Evolutionary conservation across 257 asterid genomes (phyloP), one percentile per base, ranked within the genome.

Genomic region (Penstemon barbatus): DNA sequence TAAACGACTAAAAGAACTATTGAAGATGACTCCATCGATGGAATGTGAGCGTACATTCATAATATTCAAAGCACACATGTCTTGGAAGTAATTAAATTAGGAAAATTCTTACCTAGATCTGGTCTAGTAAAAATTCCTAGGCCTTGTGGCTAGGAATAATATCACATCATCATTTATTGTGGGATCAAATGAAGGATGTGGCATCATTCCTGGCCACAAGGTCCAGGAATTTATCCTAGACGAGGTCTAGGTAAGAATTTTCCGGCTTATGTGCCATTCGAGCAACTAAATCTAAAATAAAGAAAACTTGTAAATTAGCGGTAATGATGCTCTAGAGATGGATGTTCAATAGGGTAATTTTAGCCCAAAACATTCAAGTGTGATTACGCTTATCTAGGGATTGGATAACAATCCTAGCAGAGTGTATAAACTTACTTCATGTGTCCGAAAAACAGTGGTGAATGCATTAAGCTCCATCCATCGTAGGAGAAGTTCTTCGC

Each of bases 391-490:
- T 25, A 25, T 25, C 33, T 25, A 74, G 44, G 19, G 42, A 46
- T 36, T 41, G 18, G 15, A 52, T 65, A 25, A 18, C 54, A 56
- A 39, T 64, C 12, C 5, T 42, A 3, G 5, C 25, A 64, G 61
- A 43, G 43, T 50, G 19, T 40, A 6, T 57, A 40, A 61, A 73
- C 95, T 82, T 77, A 90, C 98, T 86, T 93, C 98, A 67, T 93
- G 98, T 65, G 97, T 90, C 41, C 97, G 85, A 41, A 93, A 90
- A 33, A 90, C 91, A 0, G 91, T 84, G 44, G 98, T 88, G 85
- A 93, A 90, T 11, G 97, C 95, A 52, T 86, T 87, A 3, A 90
- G 78, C 82, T 93, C 98, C 97, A 86, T 93, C 98, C 98, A 93
- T 40, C 97, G 75, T 7, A 93, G 76, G 39, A 90, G 88, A 75